Conservation (phyloP, 2,329 filamentous ascomycete genomes). For the Periconia sp. region DNA sequence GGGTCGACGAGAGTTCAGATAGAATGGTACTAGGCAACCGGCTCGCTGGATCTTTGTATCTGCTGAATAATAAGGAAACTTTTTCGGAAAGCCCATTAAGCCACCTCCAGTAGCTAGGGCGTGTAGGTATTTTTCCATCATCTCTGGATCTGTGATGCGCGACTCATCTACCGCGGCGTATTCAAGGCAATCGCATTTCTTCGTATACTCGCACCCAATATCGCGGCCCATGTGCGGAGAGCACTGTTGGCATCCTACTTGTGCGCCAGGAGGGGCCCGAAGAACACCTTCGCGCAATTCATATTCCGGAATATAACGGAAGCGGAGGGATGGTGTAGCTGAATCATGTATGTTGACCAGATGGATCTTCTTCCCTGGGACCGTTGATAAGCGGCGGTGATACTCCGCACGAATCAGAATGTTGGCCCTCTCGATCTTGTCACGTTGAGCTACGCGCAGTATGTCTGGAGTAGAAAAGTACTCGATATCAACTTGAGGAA, state of each 20-base stretch:
- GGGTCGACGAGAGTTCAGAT: slow-evolving; percentile 52
- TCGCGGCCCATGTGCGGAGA: slow-evolving; percentile 57
- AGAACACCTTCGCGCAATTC: slow-evolving; percentile 66
- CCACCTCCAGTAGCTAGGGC: slow-evolving; percentile 26
- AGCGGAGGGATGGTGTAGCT: slow-evolving; percentile 63
- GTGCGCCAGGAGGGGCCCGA: slow-evolving; percentile 65
- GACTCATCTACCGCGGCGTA: slow-evolving; percentile 60
- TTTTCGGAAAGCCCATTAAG: slow-evolving; percentile 50
- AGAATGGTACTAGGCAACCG: slow-evolving; percentile 48
- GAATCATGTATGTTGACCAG: slow-evolving; percentile 69
- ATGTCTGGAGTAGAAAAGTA: slow-evolving; percentile 46
- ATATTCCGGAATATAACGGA: slow-evolving; percentile 71
- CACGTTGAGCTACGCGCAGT: slow-evolving; percentile 31
- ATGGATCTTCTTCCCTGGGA: slow-evolving; percentile 54
- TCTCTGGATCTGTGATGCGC: slow-evolving; percentile 35
- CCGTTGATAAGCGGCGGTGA: slow-evolving; percentile 28
- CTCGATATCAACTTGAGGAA: slow-evolving; percentile 35
- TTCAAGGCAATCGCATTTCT: slow-evolving; percentile 71
- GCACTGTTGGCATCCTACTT: slow-evolving; percentile 71
- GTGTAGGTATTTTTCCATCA: slow-evolving; percentile 25
- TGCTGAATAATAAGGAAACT: slow-evolving; percentile 66
- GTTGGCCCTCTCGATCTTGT: slow-evolving; percentile 40
- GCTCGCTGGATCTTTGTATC: slow-evolving; percentile 32
- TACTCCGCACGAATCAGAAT: slow-evolving; percentile 48
- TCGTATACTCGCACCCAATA: slow-evolving; percentile 67